Evolutionary conservation across 2,329 filamentous ascomycete species (phyloP), one percentile per base, ranked within the genome.

Genomic region (Spiromastix sp.): DNA sequence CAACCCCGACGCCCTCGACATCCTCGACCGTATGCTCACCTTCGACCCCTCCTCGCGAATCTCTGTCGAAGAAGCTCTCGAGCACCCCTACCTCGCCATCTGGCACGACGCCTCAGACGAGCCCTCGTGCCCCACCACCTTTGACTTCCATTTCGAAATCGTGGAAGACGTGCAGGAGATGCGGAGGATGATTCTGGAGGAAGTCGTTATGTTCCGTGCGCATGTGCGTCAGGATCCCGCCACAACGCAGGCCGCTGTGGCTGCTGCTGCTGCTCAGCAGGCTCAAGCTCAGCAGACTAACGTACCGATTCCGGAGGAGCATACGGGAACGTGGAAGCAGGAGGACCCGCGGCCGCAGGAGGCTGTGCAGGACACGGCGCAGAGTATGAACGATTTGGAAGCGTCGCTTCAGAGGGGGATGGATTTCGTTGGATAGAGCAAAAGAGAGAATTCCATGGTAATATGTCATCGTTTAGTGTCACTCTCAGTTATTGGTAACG

Each of bases 71-170:
- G 77, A 89, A 54, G 91, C 91, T 12, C 79, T 98, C 39, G 87
- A 96, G 68, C 91, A 98, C 68, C 82, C 82, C 21, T 98, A 98
- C 64, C 74, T 98, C 37, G 77, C 89, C 55, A 95, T 98, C 66
- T 96, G 91, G 91, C 91, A 98, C 67, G 91, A 98, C 51, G 84
- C 87, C 34, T 87, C 83, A 3, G 91, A 98, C 63, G 91, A 98
- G 68, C 91, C 91, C 13, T 76, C 80, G 45, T 96, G 89, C 67
- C 87, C 87, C 0, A 84, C 81, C 11, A 87, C 85, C 12, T 98
- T 98, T 64, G 87, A 98, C 69, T 98, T 98, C 67, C 82, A 89
- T 58, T 98, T 98, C 54, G 91, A 98, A 60, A 79, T 94, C n/a
- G 77, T 95, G 25, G 89, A 98, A 35, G 91, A 96, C 29, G 86